phyloP scores from a whole-genome alignment of 257 asterid species.

The Cynanchum wilfordii region DNA sequence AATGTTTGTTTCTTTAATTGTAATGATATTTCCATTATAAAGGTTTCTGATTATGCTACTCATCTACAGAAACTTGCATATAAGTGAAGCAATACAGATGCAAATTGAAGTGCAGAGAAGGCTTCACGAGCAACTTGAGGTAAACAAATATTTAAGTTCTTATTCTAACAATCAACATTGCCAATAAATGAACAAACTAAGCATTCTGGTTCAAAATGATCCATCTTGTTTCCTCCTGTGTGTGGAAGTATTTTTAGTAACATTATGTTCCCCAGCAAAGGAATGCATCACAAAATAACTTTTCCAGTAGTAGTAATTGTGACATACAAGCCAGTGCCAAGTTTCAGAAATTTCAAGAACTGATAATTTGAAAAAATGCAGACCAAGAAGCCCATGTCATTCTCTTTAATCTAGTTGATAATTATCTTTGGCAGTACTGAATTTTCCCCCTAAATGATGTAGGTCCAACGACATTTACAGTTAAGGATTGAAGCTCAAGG shows the following conservation, averaged over 20 bases:
- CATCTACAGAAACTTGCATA: slow-evolving; percentile 55
- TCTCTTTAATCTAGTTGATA: neutral
- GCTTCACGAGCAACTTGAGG: slow-evolving; percentile 89
- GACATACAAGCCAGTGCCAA: neutral
- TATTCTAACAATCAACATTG: neutral
- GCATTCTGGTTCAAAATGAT: neutral
- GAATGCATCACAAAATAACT: neutral
- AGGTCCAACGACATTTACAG: slow-evolving; percentile 58
- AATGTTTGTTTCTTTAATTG: slow-evolving; percentile 7
- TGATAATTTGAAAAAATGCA: neutral
- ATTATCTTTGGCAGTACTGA: neutral
- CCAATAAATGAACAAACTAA: neutral
- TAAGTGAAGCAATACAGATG: slow-evolving; percentile 74
- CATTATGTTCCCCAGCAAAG: neutral
- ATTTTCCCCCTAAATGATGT: slow-evolving; percentile 22
- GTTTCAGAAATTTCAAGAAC: neutral
- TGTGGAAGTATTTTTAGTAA: neutral
- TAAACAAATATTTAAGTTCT: slow-evolving; percentile 16
- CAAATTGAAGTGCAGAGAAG: slow-evolving; percentile 81
- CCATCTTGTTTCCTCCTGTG: neutral
- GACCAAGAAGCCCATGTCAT: neutral
- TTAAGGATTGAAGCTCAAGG: slow-evolving; percentile 85
- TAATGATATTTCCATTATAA: neutral
- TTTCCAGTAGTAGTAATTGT: neutral
- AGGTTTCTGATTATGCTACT: slow-evolving; percentile 18